Base-by-base conservation (phyloP, 2,329 filamentous ascomycete genomes). In the Didymosphaeria variabile region DNA sequence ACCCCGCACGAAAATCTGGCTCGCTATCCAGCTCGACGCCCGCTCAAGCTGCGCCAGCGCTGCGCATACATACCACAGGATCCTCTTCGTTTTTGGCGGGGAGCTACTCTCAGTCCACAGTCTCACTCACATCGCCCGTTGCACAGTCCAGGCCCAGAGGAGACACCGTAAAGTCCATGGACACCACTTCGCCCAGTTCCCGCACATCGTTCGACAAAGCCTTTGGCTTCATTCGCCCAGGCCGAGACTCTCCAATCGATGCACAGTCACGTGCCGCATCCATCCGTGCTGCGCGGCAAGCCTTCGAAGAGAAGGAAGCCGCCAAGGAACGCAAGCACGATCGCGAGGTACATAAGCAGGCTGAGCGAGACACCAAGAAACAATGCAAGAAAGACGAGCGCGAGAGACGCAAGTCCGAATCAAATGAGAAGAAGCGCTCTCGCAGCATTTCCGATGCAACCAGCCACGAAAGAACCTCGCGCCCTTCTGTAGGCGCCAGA, bases 261-360 rank as follows among this genome's bases (percentile, higher is more conserved):
- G 80, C 85, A 8, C 79, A 82, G 32, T 82, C 83, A 5, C 82
- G 85, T 42, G 85, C 85, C 45, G 85, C 86, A 19, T 82, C 82
- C 4, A 85, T 88, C 10, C 82, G 84, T 57, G 85, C 84, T 47
- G 83, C 85, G 5, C 82, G 87, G 7, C 79, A 83, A 54, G 86
- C 86, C 34, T 88, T 87, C 70, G 81, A 85, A 60, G 85, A 87
- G 65, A 86, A 86, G 65, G 85, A 88, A 74, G 84, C 83, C 4
- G 84, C 82, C 38, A 88, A 88, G 67, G 82, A 82, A 57, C 81
- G 79, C 53, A 86, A 85, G 66, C 76, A 82, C 49, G 83, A 87
- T 68, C 81, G 84, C 67, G 85, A 86, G 57, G 82, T 79, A 50
- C 70, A 79, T 59, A 85, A 78, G 77, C 80, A 80, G 50, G 72